Conservation (phyloP, 2,329 filamentous ascomycete species). For the Lachnellula occidentalis region DNA sequence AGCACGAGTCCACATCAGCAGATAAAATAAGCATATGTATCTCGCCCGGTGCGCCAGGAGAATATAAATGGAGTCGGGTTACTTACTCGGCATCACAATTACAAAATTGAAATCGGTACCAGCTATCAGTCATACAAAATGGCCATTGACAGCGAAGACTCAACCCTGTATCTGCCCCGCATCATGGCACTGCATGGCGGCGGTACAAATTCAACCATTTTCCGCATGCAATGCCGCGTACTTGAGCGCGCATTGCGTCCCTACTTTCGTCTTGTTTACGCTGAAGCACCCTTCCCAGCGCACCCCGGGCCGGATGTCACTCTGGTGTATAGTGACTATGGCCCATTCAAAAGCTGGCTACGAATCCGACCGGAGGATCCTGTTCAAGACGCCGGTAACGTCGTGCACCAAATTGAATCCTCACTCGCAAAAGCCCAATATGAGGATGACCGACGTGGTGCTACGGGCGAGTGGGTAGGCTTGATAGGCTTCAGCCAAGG, state of each 20-base stretch:
- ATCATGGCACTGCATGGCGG: conserved; percentile 19
- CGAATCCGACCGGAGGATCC: conserved; percentile 57
- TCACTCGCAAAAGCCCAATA: conserved; percentile 44
- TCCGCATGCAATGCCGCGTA: conserved; percentile 22
- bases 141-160: not conserved
- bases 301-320: conserved; percentile 56
- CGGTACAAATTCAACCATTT: conserved; percentile 20
- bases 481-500: conserved; percentile 65
- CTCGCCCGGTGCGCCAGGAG: not conserved
- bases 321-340: conserved; percentile 58
- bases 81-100: not conserved
- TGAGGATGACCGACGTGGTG: conserved; percentile 44
- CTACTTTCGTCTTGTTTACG: conserved; percentile 66
- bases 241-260: conserved; percentile 25
- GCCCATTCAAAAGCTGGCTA: conserved; percentile 60
- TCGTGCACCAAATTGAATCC: conserved; percentile 37
- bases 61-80: not conserved
- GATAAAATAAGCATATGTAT: not conserved
- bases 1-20: not conserved
- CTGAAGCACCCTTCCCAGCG: conserved; percentile 62
- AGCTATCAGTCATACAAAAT: not conserved
- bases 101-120: not conserved
- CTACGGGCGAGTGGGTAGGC: conserved; percentile 50
- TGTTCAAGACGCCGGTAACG: conserved; percentile 37
- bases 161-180: not conserved